phyloP scores from a whole-genome alignment of 2,329 filamentous ascomycete species.

The Chaetomium globosum region DNA sequence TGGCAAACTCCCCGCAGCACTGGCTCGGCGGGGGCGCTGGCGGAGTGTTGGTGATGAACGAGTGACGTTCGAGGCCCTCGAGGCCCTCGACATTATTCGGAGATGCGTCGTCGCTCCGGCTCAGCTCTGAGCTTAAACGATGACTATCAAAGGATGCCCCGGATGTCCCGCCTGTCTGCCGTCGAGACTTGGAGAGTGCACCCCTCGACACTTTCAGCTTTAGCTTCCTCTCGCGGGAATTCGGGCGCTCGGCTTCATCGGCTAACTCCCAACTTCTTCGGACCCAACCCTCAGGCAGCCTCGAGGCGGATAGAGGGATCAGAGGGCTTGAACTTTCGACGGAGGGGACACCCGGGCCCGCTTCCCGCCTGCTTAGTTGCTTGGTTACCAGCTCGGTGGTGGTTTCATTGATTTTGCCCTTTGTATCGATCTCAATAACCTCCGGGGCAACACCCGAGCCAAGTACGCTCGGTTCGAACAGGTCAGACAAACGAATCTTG shows the following conservation, averaged over 20 bases:
- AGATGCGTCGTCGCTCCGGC: not conserved
- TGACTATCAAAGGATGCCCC: not conserved
- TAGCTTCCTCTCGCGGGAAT: conserved; percentile 19
- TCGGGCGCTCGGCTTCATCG: not conserved
- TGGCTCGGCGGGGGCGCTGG: not conserved
- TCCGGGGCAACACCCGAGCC: not conserved
- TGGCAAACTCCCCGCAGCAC: not conserved
- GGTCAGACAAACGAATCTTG: not conserved
- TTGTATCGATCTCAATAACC: too few species aligned
- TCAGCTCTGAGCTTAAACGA: not conserved
- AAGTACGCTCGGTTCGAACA: not conserved
- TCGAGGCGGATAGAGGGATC: not conserved
- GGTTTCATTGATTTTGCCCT: not conserved
- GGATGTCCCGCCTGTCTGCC: not conserved
- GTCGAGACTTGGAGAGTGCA: conserved; percentile 26
- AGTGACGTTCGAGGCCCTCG: too few species aligned
- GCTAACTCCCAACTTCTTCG: not conserved
- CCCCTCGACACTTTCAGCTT: conserved; percentile 33
- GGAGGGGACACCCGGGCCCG: not conserved
- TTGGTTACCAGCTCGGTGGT: too few species aligned
- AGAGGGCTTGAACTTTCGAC: not conserved
- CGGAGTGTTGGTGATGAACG: not conserved
- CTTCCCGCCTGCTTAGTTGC: too few species aligned
- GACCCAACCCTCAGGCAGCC: not conserved
- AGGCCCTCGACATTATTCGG: not conserved